These are phyloP conservation scores for Blakeslea trispora DNA, from an alignment of 371 early-diverging fungal species.

Conservation along the genomic window DNA sequence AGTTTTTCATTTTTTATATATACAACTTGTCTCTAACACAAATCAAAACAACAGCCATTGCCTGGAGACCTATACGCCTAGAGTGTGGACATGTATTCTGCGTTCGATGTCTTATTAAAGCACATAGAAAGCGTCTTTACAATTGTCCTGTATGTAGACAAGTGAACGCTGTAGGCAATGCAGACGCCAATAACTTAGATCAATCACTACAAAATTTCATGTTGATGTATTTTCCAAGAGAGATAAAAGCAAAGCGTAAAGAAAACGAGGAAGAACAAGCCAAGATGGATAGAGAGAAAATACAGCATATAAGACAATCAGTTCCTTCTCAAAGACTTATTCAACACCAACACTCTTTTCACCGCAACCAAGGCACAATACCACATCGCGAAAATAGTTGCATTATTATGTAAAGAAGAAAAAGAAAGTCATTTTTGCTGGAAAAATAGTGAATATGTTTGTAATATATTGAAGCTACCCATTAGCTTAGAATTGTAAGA, in stretches of 20 bases:
- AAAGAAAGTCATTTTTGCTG: no score
- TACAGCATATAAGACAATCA: neutral
- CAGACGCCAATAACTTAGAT: conserved; percentile 64
- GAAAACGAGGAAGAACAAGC: conserved; percentile 70
- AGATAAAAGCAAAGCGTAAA: conserved; percentile 68
- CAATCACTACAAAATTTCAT: conserved; percentile 65
- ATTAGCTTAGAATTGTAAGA: no score
- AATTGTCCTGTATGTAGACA: conserved; percentile 77
- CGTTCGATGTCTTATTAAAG: conserved; percentile 74
- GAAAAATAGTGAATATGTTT: no score
- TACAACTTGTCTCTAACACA: conserved; percentile 41
- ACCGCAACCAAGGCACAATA: neutral
- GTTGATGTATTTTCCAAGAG: conserved; percentile 72
- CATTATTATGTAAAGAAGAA: neutral
- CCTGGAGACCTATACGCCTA: conserved; percentile 77
- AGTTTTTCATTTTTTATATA: neutral
- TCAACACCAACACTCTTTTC: neutral
- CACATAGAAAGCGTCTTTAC: conserved; percentile 59
- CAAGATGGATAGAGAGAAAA: conserved; percentile 2
- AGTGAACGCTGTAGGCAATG: conserved; percentile 55
- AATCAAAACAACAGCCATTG: conserved; percentile 27
- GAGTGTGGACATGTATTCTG: conserved; percentile 75
- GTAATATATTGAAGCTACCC: no score
- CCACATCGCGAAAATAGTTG: neutral
- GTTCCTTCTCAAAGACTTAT: neutral